These are phyloP conservation scores for Suillus occidentalis DNA, from an alignment of 768 basidiomycete species.

Conservation along the genomic window DNA sequence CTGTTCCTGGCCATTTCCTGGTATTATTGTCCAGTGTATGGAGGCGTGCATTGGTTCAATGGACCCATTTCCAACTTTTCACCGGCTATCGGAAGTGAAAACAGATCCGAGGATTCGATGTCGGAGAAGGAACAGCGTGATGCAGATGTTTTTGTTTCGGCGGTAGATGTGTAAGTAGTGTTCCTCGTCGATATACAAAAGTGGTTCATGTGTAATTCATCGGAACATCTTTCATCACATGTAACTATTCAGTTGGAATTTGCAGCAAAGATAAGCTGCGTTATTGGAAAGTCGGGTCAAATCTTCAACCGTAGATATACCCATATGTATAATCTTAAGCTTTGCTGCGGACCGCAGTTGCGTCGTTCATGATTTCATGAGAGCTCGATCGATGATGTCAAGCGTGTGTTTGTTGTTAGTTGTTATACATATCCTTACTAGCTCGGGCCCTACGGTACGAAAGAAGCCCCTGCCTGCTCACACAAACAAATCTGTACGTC, in stretches of 20 bases:
- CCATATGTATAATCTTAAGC: too few relatives aligned
- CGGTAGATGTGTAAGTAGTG: neutral
- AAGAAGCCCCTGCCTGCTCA: constrained; percentile 4
- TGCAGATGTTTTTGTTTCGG: neutral
- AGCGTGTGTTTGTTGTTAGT: neutral
- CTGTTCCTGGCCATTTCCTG: constrained; percentile 18
- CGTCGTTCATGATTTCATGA: too few relatives aligned
- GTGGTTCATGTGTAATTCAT: neutral
- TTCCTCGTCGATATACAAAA: neutral
- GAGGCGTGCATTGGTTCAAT: constrained; percentile 29
- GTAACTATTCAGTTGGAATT: too few relatives aligned
- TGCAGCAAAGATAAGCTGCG: too few relatives aligned
- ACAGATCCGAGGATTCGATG: neutral
- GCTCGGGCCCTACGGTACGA: neutral
- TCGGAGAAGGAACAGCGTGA: neutral
- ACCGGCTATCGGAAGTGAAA: neutral
- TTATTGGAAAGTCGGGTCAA: too few relatives aligned
- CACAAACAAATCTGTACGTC: constrained; percentile 21
- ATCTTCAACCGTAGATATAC: too few relatives aligned
- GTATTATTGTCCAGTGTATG: constrained; percentile 21
- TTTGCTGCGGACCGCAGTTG: too few relatives aligned
- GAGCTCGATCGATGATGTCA: too few relatives aligned
- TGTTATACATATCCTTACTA: neutral
- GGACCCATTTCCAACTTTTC: constrained; percentile 23
- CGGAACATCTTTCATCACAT: neutral